phyloP scores from a whole-genome alignment of 1,284 basidiomycete genomes.

The Trametes pubescens region DNA sequence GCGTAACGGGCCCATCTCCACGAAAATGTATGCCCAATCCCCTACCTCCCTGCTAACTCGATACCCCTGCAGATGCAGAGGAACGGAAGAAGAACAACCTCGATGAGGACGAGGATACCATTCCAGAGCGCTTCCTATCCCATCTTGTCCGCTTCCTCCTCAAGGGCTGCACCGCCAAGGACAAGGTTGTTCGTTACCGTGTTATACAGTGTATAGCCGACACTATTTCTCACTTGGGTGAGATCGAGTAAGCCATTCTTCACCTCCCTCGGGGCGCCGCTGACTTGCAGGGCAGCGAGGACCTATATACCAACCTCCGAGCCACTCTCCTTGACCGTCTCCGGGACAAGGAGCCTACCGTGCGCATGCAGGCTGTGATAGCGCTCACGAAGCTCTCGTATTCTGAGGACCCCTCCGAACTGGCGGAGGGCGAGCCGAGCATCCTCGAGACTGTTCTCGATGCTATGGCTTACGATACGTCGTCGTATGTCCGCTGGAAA shows the following conservation, averaged over 20 bases:
- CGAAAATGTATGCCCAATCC: no score
- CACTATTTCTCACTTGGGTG: constrained; percentile 82
- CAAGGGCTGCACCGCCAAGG: constrained; percentile 87
- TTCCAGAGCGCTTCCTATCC: constrained; percentile 77
- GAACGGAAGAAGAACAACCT: constrained; percentile 47
- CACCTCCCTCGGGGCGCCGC: background rate
- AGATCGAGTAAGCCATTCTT: constrained; percentile 75
- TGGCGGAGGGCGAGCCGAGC: constrained; percentile 70
- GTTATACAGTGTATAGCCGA: constrained; percentile 83
- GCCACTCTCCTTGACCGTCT: constrained; percentile 79
- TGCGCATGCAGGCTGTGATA: constrained; percentile 87
- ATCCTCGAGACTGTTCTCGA: constrained; percentile 78
- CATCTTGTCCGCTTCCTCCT: constrained; percentile 83
- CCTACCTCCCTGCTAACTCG: background rate
- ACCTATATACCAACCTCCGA: constrained; percentile 77
- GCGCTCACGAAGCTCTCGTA: constrained; percentile 87
- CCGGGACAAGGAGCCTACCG: constrained; percentile 85
- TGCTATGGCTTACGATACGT: constrained; percentile 77
- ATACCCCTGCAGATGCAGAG: constrained; percentile 40
- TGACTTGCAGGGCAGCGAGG: constrained; percentile 65
- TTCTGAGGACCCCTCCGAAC: constrained; percentile 76
- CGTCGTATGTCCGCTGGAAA: constrained; percentile 77
- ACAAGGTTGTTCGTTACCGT: constrained; percentile 88
- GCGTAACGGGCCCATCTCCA: background rate
- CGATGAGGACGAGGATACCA: constrained; percentile 75